Evolutionary conservation across 2,329 filamentous ascomycete species (phyloP), one percentile per base, ranked within the genome.

Genomic region (Alternaria sp.): DNA sequence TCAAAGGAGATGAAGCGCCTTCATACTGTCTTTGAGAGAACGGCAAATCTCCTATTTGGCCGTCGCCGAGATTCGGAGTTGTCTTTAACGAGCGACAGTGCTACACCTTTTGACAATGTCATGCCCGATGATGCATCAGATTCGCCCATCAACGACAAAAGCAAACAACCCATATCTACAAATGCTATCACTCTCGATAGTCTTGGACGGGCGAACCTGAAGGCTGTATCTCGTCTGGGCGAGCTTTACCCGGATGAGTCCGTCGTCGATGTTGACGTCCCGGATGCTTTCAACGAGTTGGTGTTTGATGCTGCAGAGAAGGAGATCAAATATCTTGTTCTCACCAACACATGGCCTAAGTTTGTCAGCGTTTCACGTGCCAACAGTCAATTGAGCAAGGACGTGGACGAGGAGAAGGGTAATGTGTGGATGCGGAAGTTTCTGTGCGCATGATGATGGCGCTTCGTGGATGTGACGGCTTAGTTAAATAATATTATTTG

Each of bases 331-430:
- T 76, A 77, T 42, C 63, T 77, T 9, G 67, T 75, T 5, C 67
- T 76, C 8, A 75, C 71, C 6, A 77, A 77, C 41, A 76, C 73
- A 0, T 77, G 74, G 74, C 73, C 73, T 1, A 76, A 74, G 55
- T 77, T 74, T 53, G 71, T 76, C 17, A 73, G 72, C 56, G 56
- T 67, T 36, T 63, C 62, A 48, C 62, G 61, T n/a, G 63, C 62
- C 7, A 68, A 63, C 13, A 67, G 65, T 52, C 63, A 63, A 48
- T 44, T 57, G 51, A 66, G 59, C 48, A 63, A 48, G 42, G 58
- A 67, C 17, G 39, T 21, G 23, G 67, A 62, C 23, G 45, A 62
- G 17, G 61, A 65, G 53, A 63, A 60, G 44, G 67, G 63, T 2
- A 44, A 56, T 34, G n/a, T 24, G 3, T 63, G 53, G 44, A 39